Evolutionary conservation across 371 early-diverging fungal genomes (phyloP).

Genomic region (Massospora cicadina): DNA sequence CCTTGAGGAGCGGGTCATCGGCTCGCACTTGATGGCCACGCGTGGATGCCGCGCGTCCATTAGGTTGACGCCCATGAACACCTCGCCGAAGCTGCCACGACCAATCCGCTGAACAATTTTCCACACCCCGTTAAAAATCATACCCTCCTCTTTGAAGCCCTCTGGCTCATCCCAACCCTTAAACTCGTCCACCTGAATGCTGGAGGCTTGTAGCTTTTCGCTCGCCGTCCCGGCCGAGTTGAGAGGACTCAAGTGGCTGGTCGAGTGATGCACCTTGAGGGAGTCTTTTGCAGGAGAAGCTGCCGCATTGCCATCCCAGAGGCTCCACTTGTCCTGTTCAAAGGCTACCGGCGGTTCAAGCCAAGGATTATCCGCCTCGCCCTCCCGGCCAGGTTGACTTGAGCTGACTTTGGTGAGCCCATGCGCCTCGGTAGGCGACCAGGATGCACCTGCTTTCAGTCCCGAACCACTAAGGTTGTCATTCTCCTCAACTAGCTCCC

Average conservation of each 20-base stretch:
- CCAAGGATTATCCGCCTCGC: not conserved
- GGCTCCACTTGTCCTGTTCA: not conserved
- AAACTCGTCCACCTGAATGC: not conserved
- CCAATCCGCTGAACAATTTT: not conserved
- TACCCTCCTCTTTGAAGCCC: not conserved
- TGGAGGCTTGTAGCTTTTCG: not conserved
- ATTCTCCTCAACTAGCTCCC: not conserved
- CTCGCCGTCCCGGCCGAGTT: not conserved
- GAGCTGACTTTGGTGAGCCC: not conserved
- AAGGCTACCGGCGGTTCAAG: not conserved
- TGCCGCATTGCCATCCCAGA: not conserved
- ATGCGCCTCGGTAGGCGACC: too few species aligned
- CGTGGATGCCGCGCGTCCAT: not conserved
- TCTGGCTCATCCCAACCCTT: not conserved
- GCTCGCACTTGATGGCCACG: constrained; percentile 4
- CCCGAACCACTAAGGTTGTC: too few species aligned
- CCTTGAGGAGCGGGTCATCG: not conserved
- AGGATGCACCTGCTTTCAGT: too few species aligned
- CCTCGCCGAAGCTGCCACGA: not conserved
- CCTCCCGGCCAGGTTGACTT: not conserved
- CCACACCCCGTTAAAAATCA: not conserved
- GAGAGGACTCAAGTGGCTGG: not conserved
- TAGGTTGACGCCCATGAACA: not conserved
- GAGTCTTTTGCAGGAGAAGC: not conserved
- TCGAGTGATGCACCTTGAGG: not conserved